Percentiles rank a stretch among this genome's conserved stretches.
Conservation (phyloP, 108 stramenopile species). For the Mayamaea pseudoterrestris region DNA sequence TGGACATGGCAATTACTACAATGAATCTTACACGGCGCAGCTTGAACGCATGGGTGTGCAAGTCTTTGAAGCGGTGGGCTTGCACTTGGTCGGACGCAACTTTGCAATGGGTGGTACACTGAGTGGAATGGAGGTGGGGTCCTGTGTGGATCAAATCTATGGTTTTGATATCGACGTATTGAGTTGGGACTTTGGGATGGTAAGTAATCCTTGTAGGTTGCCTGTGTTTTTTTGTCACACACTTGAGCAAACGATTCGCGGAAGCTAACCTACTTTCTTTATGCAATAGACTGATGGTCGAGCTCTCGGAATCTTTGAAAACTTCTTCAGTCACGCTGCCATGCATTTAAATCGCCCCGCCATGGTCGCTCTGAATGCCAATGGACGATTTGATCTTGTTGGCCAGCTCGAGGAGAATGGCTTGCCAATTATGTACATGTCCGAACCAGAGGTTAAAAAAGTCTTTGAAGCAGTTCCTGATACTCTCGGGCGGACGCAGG, state of each 20-base stretch:
- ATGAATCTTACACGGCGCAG: conserved; percentile 53
- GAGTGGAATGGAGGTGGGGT: conserved; percentile 19
- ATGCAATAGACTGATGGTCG: conserved; percentile 10
- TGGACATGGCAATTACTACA: conserved; percentile 66
- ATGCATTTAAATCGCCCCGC: conserved; percentile 21
- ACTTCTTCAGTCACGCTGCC: conserved; percentile 16
- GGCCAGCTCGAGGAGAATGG: conserved; percentile 18
- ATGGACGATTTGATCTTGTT: neutral
- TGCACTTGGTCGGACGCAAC: conserved; percentile 50
- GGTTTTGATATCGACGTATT: conserved; percentile 54
- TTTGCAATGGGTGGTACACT: conserved; percentile 62
- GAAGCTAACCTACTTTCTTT: neutral
- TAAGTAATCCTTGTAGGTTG: neutral
- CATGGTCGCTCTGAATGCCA: conserved; percentile 6
- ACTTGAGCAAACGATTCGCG: neutral
- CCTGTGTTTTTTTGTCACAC: neutral
- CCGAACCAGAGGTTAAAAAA: neutral
- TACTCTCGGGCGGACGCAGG: conserved; percentile 7
- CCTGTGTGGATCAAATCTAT: conserved; percentile 55
- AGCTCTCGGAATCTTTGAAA: conserved; percentile 10
- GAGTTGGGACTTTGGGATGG: conserved; percentile 54
- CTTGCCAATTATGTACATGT: conserved; percentile 9
- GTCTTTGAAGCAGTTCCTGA: conserved; percentile 17
- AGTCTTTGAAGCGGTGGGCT: conserved; percentile 42
- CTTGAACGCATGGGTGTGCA: conserved; percentile 31